Conservation (phyloP, 2,329 filamentous ascomycete genomes). For the Verticillium klebahnii region DNA sequence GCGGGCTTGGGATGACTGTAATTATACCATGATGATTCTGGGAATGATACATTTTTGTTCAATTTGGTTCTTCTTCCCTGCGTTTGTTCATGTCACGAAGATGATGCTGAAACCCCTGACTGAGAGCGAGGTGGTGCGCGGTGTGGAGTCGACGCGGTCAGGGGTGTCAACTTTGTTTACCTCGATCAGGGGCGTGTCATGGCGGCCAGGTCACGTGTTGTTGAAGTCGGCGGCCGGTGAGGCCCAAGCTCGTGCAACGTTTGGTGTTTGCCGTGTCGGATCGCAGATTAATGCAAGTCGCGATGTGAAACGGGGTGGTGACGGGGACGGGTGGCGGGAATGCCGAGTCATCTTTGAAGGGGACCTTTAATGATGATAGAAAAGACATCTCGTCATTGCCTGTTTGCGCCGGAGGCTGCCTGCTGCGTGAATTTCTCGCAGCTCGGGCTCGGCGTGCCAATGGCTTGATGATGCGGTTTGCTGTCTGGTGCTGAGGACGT, state of each 20-base stretch:
- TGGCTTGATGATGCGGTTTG: background rate
- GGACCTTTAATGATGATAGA: background rate
- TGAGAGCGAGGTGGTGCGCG: background rate
- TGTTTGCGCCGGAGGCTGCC: too few relatives aligned
- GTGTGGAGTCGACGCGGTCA: slow-evolving; percentile 18
- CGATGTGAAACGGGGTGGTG: background rate
- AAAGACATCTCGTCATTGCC: too few relatives aligned
- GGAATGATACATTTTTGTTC: background rate
- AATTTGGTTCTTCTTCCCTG: background rate
- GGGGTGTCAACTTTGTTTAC: slow-evolving; percentile 17
- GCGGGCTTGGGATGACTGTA: slow-evolving; percentile 5
- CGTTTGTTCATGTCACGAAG: background rate
- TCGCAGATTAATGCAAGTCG: background rate
- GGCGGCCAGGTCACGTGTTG: background rate
- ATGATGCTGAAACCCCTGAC: background rate
- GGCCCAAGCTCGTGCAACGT: background rate
- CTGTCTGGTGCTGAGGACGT: background rate
- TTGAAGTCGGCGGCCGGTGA: background rate
- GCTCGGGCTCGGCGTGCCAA: background rate
- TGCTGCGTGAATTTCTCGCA: background rate
- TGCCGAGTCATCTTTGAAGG: background rate
- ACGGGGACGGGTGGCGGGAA: background rate
- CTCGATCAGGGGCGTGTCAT: background rate
- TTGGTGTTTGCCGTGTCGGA: background rate
- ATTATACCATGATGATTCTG: slow-evolving; percentile 7